Conservation (phyloP, 2,329 filamentous ascomycete genomes). For the Hypoxylon sp. region DNA sequence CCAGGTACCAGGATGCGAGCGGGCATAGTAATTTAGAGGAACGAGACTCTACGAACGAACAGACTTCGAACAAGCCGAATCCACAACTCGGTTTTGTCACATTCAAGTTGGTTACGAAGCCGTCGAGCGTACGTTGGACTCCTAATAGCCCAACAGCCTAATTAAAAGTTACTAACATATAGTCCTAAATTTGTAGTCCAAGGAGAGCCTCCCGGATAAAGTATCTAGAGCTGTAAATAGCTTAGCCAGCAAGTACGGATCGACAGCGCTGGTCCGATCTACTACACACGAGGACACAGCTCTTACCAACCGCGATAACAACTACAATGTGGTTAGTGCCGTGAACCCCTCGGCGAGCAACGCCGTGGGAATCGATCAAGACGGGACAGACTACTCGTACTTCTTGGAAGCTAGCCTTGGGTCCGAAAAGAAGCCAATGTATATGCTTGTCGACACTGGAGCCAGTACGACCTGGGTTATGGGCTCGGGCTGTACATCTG, state of each 20-base stretch:
- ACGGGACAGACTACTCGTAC: constrained; percentile 77
- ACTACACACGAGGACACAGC: constrained; percentile 33
- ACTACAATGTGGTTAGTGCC: constrained; percentile 65
- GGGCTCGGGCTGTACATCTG: constrained; percentile 75
- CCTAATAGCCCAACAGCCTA: constrained; percentile 1
- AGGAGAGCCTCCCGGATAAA: constrained; percentile 54
- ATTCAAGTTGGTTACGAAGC: constrained; percentile 61
- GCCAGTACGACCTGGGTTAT: constrained; percentile 88
- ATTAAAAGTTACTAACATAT: constrained; percentile 36
- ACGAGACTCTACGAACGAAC: constrained; percentile 14
- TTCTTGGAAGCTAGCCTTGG: constrained; percentile 72
- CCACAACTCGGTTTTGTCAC: constrained; percentile 54
- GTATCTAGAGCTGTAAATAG: constrained; percentile 59
- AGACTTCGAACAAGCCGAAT: constrained; percentile 18
- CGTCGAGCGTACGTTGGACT: constrained; percentile 54
- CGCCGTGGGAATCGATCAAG: constrained; percentile 72
- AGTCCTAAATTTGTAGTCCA: constrained; percentile 50
- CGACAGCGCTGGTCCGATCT: constrained; percentile 42
- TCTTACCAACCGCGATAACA: constrained; percentile 61
- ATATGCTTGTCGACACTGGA: constrained; percentile 77
- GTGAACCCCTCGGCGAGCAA: constrained; percentile 62
- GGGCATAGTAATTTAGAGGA: constrained; percentile 13
- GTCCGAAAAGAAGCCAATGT: constrained; percentile 67
- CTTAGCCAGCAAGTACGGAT: constrained; percentile 60
- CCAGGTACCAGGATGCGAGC: constrained; percentile 3